Evolutionary conservation across 2,329 filamentous ascomycete genomes (phyloP), one percentile per base, ranked within the genome.

Genomic region (Fusarium multiceps): DNA sequence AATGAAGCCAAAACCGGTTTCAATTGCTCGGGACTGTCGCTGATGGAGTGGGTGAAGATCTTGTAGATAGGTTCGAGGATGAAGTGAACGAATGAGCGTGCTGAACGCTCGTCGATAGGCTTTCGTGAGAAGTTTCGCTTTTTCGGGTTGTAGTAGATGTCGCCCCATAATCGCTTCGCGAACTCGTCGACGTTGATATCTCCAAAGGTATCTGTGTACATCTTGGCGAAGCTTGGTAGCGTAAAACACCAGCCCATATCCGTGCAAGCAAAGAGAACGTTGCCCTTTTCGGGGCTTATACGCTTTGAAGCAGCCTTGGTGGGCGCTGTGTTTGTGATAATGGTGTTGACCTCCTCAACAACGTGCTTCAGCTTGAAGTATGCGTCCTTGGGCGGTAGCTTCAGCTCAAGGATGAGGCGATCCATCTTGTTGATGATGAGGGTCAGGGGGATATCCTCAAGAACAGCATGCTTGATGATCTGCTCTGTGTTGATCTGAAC

Each of bases 321-420:
- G 6, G 96, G 95, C 28, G 94, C 85, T 5, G 92, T 92, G 78
- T 92, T 94, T 77, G 97, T 93, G 75, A 99, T 98, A 72, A 96
- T 85, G 2, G 93, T 97, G 81, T 99, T 99, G 80, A 99, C 94
- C 80, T 98, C 93, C 80, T 99, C 96, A 55, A 99, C 89, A n/a
- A 98, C 94, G 79, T 98, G 94, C 82, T 98, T 98, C 57, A 99
- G 85, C 85, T 99, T 99, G 86, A 98, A 98, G 82, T 99, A 99
- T 14, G 96, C 96, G 78, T 99, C 96, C 71, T 90, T 93, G 3
- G 96, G 96, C 4, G 96, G 96, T 16, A 99, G 86, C 79, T 97
- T 97, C 53, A 99, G 85, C 81, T 99, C 96, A 47, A 99, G 82
- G 67, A 99, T 97, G 64, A 99, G 83, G 25, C 96, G 90, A 75